Base-by-base conservation (phyloP, 2,329 filamentous ascomycete species). In the Whalleya microplaca region DNA sequence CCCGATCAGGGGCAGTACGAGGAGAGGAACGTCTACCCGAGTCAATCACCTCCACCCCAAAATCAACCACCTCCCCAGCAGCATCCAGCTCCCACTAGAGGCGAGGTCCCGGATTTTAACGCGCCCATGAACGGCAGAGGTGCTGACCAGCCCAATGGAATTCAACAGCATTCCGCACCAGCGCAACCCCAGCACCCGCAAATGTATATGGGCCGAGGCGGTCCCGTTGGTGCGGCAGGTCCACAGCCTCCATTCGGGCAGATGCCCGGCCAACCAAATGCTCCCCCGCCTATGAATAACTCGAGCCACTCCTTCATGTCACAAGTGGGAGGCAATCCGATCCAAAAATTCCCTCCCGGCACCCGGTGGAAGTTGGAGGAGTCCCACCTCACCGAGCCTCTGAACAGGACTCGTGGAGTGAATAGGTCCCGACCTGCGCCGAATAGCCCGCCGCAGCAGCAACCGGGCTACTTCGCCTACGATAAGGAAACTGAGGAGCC, bases 281-380 rank as follows among this genome's bases (percentile, higher is more conserved):
- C 57, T 16, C n/a, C n/a, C n/a, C 48, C 51, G 29, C 52, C 60
- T 23, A 47, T 64, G 49, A 61, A 64, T 19, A 62, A 60, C 19
- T 59, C 58, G 21, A 56, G 61, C 29, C 69, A 69, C 37, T 56
- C 62, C n/a, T 64, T 69, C 41, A 66, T 66, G 32, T 59, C 64
- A 14, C 59, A 62, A 21, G 62, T 69, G 51, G 51, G 51, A 16
- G 69, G 67, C 46, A 78, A 77, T 41, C 73, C 76, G 9, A 68
- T 77, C 7, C 75, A 77, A 32, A 73, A 66, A 23, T 71, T 80
- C 2, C 75, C 76, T 21, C 76, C 75, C n/a, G 78, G 76, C 0
- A 63, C 68, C 21, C 73, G 74, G 18, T 85, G 83, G 82, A 81
- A 78, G 48, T 69, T 82, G 5, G 76, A 84, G 59, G 81, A 84